Conservation (phyloP, 306 rosid genomes). For the Quercus variabilis region DNA sequence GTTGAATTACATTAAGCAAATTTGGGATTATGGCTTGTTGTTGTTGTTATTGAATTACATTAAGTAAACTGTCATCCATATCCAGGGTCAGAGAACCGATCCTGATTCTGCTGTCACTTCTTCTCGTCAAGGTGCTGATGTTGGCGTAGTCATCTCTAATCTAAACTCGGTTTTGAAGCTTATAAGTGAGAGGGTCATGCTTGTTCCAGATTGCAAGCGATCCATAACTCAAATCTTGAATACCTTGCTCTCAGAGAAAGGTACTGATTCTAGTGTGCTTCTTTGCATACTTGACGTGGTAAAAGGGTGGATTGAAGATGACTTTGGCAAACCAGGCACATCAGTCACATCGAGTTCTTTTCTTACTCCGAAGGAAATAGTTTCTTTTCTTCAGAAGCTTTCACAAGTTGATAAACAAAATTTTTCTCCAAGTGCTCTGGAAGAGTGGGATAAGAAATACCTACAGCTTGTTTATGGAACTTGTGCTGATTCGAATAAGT, state of each 20-base stretch:
- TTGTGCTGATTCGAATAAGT: conserved; percentile 88
- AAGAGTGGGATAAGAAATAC: conserved; percentile 91
- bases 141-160: conserved; percentile 77
- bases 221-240: conserved; percentile 81
- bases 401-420: conserved; percentile 88
- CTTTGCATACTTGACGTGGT: conserved; percentile 95
- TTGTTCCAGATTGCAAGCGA: conserved; percentile 82
- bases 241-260: conserved; percentile 87
- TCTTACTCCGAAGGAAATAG: conserved; percentile 81
- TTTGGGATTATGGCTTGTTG: too few species aligned
- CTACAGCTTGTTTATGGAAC: conserved; percentile 83
- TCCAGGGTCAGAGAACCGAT: conserved; percentile 83
- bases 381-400: conserved; percentile 92
- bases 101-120: conserved; percentile 88
- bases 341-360: conserved; percentile 60
- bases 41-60: not conserved
- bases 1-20: conserved; percentile 7
- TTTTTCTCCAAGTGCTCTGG: conserved; percentile 55
- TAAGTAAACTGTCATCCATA: conserved; percentile 20
- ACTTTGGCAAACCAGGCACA: conserved; percentile 70
- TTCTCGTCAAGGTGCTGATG: conserved; percentile 85
- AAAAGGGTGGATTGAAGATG: conserved; percentile 97
- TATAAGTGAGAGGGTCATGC: conserved; percentile 88
- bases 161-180: conserved; percentile 82
- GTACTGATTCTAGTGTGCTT: conserved; percentile 88